Base-by-base conservation (phyloP, 768 basidiomycete genomes). In the Russula olivacea region DNA sequence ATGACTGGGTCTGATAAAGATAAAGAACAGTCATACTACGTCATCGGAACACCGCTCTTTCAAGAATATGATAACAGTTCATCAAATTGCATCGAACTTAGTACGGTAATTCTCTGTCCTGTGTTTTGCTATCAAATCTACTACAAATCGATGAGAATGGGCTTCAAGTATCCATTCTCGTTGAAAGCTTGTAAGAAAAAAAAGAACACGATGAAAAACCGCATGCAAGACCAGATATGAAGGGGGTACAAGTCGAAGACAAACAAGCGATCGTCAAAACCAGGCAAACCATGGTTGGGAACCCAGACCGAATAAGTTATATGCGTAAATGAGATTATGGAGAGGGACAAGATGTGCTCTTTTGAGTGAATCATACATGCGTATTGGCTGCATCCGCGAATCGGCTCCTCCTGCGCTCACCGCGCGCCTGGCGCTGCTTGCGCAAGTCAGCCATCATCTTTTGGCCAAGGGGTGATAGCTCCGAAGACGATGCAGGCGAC, bases 401-500 rank as follows among this genome's bases (percentile, higher is more conserved):
- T 23, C 59, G 58, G 49, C 55, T 59, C 14, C 47, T 59, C 40
- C 38, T 63, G 30, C 52, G 57, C 23, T 61, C 63, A 28, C 49
- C 49, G 30, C 65, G 69, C 66, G 14, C 71, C 66, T 66, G 64
- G 53, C 73, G 71, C 68, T 78, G 74, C 61, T 74, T 71, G 55
- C 89, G 77, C 49, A 86, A 70, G 67, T 85, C 80, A 61, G 76
- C 74, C 89, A 91, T 91, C 69, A 91, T 78, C 70, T 85, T 79
- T 67, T 78, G 79, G 6, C 81, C 85, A 36, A 85, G 74, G 15
- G 87, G 87, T 21, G 89, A 91, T 55, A 91, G 75, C 65, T 91
- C 89, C 11, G 87, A 81, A 2, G 88, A 89, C 32, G 82, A 85
- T 25, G 86, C 81, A 23, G 89, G 87, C 1, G 87, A 89, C 3